phyloP scores from a whole-genome alignment of 2,329 filamentous ascomycete genomes.

The Peltaster fructicola region DNA sequence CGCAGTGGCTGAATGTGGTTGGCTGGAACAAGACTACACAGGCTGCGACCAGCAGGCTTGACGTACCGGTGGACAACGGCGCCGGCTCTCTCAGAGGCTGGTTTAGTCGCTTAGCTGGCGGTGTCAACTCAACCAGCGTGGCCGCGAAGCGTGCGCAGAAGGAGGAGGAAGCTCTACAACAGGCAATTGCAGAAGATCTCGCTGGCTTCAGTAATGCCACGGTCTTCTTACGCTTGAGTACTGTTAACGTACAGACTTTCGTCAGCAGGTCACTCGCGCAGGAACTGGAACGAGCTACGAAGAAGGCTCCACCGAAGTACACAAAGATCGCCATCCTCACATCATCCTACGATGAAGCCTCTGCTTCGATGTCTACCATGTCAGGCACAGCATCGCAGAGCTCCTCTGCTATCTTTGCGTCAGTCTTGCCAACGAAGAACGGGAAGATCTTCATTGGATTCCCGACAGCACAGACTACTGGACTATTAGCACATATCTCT shows the following conservation, averaged over 20 bases:
- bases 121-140: slow-evolving; percentile 29
- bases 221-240: slow-evolving; percentile 78
- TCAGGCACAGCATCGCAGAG: slow-evolving; percentile 35
- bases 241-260: slow-evolving; percentile 62
- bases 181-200: slow-evolving; percentile 51
- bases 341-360: slow-evolving; percentile 70
- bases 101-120: slow-evolving; percentile 47
- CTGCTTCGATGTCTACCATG: slow-evolving; percentile 40
- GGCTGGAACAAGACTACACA: slow-evolving; percentile 57
- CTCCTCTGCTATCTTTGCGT: slow-evolving; percentile 65
- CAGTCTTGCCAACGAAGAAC: slow-evolving; percentile 74
- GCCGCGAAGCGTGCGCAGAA: slow-evolving; percentile 39
- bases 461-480: slow-evolving; percentile 91
- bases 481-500: slow-evolving; percentile 81
- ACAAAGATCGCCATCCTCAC: slow-evolving; percentile 79
- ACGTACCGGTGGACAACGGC: too few species aligned
- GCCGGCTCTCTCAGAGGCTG: slow-evolving; percentile 44
- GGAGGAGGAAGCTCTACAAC: slow-evolving; percentile 46
- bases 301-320: slow-evolving; percentile 82
- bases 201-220: slow-evolving; percentile 53
- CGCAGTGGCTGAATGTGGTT: slow-evolving; percentile 70
- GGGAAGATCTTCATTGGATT: slow-evolving; percentile 95
- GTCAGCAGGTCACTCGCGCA: slow-evolving; percentile 55
- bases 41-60: too few species aligned
- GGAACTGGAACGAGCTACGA: slow-evolving; percentile 87